Evolutionary conservation across 1,284 basidiomycete species (phyloP).

Genomic region (Sporisorium iseilematis-ciliati): DNA sequence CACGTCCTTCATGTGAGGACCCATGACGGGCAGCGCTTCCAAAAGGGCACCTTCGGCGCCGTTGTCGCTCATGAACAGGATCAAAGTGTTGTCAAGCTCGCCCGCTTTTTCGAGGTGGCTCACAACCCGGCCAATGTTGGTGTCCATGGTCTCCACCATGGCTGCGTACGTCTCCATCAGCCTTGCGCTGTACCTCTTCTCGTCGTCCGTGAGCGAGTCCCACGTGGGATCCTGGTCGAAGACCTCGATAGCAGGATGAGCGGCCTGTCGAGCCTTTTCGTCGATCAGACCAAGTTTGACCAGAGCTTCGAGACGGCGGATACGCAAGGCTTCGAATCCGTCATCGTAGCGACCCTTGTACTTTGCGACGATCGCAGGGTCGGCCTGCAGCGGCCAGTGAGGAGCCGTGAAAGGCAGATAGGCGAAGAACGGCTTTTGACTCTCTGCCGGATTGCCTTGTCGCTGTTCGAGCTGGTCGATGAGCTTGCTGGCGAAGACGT

Average conservation of each 20-base stretch:
- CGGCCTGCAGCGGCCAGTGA: conserved; percentile 56
- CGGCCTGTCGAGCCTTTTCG: conserved; percentile 44
- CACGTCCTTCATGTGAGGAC: conserved; percentile 27
- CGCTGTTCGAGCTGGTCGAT: conserved; percentile 21
- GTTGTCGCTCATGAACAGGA: conserved; percentile 69
- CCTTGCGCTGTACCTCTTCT: conserved; percentile 48
- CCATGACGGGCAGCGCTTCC: conserved; percentile 54
- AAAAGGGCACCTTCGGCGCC: conserved; percentile 68
- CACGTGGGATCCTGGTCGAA: conserved; percentile 42
- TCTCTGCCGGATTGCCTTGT: not conserved
- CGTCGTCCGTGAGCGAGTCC: conserved; percentile 53
- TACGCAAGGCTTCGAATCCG: conserved; percentile 63
- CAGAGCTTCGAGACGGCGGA: conserved; percentile 54
- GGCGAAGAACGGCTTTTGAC: conserved; percentile 41
- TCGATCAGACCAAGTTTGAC: conserved; percentile 56
- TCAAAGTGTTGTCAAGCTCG: conserved; percentile 67
- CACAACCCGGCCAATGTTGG: conserved; percentile 61
- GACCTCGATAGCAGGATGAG: conserved; percentile 34
- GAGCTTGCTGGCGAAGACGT: conserved; percentile 42
- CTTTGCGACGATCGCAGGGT: conserved; percentile 46
- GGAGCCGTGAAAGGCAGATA: conserved; percentile 55
- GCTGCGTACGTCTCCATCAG: conserved; percentile 69
- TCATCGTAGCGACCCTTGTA: conserved; percentile 65
- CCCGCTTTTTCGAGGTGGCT: conserved; percentile 39
- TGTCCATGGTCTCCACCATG: conserved; percentile 69